Conservation (phyloP, 2,329 filamentous ascomycete genomes). For the Clonostachys solani region DNA sequence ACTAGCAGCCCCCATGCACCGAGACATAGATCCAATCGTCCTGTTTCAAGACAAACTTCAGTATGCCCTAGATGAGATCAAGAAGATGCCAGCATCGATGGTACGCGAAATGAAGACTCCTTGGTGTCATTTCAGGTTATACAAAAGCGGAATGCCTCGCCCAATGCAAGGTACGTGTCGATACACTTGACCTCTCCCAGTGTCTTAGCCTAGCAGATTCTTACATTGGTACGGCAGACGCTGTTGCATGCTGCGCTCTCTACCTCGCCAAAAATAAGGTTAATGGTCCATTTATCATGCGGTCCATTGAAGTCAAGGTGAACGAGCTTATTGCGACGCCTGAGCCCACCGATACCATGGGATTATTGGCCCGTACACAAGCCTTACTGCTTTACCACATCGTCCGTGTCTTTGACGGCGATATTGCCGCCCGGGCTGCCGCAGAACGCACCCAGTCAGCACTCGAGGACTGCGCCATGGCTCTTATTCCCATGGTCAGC, state of each 20-base stretch:
- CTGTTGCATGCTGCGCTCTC: slow-evolving; percentile 46
- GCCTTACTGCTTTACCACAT: slow-evolving; percentile 44
- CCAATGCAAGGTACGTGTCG: slow-evolving; percentile 38
- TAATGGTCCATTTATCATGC: slow-evolving; percentile 43
- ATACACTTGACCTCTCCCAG: neutral
- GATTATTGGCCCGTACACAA: slow-evolving; percentile 36
- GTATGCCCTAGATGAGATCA: slow-evolving; percentile 46
- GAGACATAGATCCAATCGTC: slow-evolving; percentile 12
- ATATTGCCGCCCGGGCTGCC: slow-evolving; percentile 32
- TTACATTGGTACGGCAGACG: slow-evolving; percentile 28
- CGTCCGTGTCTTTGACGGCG: slow-evolving; percentile 45
- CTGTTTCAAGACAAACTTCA: slow-evolving; percentile 24
- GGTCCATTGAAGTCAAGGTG: slow-evolving; percentile 38
- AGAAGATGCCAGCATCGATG: slow-evolving; percentile 41
- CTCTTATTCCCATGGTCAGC: slow-evolving; percentile 22
- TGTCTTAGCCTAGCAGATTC: neutral
- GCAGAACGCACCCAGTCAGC: slow-evolving; percentile 25
- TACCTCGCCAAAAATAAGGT: slow-evolving; percentile 42
- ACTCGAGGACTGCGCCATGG: slow-evolving; percentile 24
- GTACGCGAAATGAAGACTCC: slow-evolving; percentile 42
- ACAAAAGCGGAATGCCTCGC: slow-evolving; percentile 44
- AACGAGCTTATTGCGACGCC: slow-evolving; percentile 33
- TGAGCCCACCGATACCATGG: slow-evolving; percentile 15
- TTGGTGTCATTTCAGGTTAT: slow-evolving; percentile 49
- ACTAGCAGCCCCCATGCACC: slow-evolving; percentile 12